Evolutionary conservation across 805 yeast species (phyloP).

Genomic region (Naumovozyma dairenensis): DNA sequence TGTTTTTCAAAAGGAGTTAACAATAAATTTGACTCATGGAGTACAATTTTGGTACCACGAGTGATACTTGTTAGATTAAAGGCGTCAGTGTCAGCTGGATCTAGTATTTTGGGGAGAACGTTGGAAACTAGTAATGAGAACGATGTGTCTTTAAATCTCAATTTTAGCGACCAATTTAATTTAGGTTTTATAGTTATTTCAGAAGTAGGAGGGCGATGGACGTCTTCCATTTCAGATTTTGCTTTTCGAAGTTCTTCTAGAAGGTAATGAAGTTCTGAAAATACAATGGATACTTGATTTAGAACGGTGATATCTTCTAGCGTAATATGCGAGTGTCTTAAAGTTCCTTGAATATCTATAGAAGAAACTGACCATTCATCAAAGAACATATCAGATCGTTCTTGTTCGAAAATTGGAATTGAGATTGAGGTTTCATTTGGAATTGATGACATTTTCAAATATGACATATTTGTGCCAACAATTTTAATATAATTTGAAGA

Average conservation of each 20-base stretch:
- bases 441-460: conserved; percentile 8
- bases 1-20: conserved; percentile 5
- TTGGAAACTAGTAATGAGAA: conserved; percentile 17
- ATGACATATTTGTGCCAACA: conserved; percentile 15
- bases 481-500: conserved; percentile 18
- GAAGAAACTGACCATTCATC: conserved; percentile 10
- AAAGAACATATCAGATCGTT: conserved; percentile 21
- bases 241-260: not conserved
- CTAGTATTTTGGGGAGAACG: conserved; percentile 16
- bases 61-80: conserved; percentile 15
- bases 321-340: conserved; percentile 19
- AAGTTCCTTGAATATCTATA: conserved; percentile 16
- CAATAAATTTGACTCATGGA: conserved; percentile 15
- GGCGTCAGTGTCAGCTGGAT: conserved; percentile 13
- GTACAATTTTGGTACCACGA: conserved; percentile 18
- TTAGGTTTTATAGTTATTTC: not conserved
- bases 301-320: conserved; percentile 19
- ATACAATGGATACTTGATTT: conserved; percentile 5
- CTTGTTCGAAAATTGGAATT: conserved; percentile 22
- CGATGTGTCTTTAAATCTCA: conserved; percentile 22
- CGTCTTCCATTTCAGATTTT: not conserved
- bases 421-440: conserved; percentile 6
- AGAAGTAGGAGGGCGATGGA: not conserved
- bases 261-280: not conserved
- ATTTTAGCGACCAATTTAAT: conserved; percentile 14